Base-by-base conservation (phyloP, 2,329 filamentous ascomycete species). In the Cytospora chrysosperma region DNA sequence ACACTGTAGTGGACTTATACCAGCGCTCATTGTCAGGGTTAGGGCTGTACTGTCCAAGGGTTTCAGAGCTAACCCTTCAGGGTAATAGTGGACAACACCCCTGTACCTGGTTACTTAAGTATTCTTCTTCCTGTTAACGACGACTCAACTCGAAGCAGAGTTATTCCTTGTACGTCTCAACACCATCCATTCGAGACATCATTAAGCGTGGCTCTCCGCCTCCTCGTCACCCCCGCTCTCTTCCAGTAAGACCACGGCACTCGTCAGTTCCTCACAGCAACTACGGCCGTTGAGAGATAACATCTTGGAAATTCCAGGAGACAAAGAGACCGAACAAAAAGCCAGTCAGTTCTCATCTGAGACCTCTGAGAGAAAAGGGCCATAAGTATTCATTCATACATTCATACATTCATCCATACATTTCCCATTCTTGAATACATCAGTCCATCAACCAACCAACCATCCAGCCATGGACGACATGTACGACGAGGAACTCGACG, bases 391-490 rank as follows among this genome's bases (percentile, higher is more conserved):
- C 15, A 3, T 26, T 40, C 32, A 56, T 24, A 8, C 52, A 27
- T 7, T 12, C 19, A 26, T 5, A 5, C 32, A 21, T 7, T 28
- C 24, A 28, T 13, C 15, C 15, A 21, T 24, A 8, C 26, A 5
- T 19, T 17, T 13, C 34, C 32, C 32, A 10, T 12, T 2, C 37
- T 9, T 34, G 32, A 34, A 7, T 7, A 9, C 24, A 12, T 1
- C 9, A 28, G 24, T 21, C 21, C 34, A 26, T 4, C n/a, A 24
- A 17, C 54, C 17, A n/a, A n/a, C 55, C 26, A 26, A 24, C 17
- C 4, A n/a, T 15, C 19, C 17, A 26, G 51, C 49, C 40, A 64
- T 66, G 69, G 47, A 63, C 17, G 61, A 64, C 51, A 65, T 24
- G 24, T 24, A n/a, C 43, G 21, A 47, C 2, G 43, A 47, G 6